Conservation (phyloP, 208 protist species). For the Trypanosoma cruzi region DNA sequence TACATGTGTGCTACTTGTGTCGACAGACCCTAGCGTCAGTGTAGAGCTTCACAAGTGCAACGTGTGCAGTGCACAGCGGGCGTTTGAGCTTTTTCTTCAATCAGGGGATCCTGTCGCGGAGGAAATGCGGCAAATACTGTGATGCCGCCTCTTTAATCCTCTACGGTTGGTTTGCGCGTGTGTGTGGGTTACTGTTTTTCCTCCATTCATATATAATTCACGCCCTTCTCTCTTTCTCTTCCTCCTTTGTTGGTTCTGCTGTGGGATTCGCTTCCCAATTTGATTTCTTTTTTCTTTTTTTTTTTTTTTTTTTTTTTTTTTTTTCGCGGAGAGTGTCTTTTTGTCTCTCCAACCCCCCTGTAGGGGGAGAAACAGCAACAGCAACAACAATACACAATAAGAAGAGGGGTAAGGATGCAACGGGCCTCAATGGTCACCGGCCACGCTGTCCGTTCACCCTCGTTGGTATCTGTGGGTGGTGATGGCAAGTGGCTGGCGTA, state of each 20-base stretch:
- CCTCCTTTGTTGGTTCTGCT: neutral
- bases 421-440: conserved; percentile 20
- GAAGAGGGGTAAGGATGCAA: conserved; percentile 1
- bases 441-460: conserved; percentile 31
- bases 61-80: conserved; percentile 52
- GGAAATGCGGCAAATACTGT: conserved; percentile 86
- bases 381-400: neutral
- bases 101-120: conserved; percentile 67
- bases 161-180: neutral
- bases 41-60: conserved; percentile 86
- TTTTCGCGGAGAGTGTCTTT: neutral
- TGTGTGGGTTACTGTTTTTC: neutral
- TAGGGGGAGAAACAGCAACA: neutral
- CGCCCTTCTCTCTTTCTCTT: neutral
- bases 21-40: conserved; percentile 62
- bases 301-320: conserved; percentile 3
- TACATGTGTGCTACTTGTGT: conserved; percentile 86
- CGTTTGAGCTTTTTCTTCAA: conserved; percentile 73
- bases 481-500: conserved; percentile 33
- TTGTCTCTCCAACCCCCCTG: neutral
- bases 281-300: conserved; percentile 4
- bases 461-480: conserved; percentile 33
- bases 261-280: neutral
- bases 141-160: neutral
- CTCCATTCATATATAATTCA: neutral